Conservation (phyloP, 441 rosid genomes). For the Bocquillonia castaneifolia region DNA sequence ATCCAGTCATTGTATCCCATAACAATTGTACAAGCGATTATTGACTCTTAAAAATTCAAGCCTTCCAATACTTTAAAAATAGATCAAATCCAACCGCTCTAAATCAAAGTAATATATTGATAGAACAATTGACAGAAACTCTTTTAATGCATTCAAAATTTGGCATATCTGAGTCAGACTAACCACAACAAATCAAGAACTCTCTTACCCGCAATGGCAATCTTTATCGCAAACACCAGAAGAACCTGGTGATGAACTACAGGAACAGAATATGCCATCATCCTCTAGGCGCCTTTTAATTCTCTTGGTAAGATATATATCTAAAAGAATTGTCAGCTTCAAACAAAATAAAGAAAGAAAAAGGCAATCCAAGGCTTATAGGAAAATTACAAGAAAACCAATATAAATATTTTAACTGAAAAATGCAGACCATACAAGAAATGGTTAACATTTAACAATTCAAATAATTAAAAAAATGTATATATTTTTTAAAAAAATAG, state of each 20-base stretch:
- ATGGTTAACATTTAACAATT: too few species aligned
- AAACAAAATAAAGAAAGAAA: constrained; percentile 21
- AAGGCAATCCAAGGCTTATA: background rate
- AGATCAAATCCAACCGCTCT: background rate
- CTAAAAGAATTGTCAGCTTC: constrained; percentile 48
- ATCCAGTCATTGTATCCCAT: background rate
- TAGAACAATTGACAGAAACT: background rate
- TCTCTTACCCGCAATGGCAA: constrained; percentile 93
- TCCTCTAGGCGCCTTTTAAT: constrained; percentile 67
- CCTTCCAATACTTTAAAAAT: background rate
- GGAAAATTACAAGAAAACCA: background rate
- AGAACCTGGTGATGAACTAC: constrained; percentile 58
- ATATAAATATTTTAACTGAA: background rate
- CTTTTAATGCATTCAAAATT: background rate
- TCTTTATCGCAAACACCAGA: constrained; percentile 69
- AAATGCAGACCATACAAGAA: too few species aligned
- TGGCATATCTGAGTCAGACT: background rate
- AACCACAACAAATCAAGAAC: constrained; percentile 12
- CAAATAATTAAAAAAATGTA: too few species aligned
- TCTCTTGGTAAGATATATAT: constrained; percentile 78
- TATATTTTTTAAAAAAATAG: too few species aligned
- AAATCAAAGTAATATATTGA: background rate
- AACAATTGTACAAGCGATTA: background rate
- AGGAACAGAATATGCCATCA: constrained; percentile 97
- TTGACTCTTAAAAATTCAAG: background rate